Evolutionary conservation across 495 filamentous ascomycete genomes (phyloP).

Genomic region (Cenococcum geophilum): DNA sequence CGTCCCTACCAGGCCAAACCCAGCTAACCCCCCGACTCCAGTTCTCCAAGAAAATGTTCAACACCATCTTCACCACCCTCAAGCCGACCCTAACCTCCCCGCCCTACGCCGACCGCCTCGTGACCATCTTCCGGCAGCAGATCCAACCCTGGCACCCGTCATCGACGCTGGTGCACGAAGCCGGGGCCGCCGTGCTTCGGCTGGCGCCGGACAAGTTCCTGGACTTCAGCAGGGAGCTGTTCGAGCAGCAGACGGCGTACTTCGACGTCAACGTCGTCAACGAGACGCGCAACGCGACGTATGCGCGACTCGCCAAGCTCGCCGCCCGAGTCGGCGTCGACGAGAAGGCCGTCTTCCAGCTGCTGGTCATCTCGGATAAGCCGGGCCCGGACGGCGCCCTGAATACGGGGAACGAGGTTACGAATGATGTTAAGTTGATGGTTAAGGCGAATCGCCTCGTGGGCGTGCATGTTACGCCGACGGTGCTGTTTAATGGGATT

Average conservation of each 20-base stretch:
- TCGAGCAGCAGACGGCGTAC: constrained; percentile 61
- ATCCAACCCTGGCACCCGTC: constrained; percentile 96
- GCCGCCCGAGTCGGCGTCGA: constrained; percentile 61
- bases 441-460: constrained; percentile 68
- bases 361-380: constrained; percentile 60
- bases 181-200: constrained; percentile 67
- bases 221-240: constrained; percentile 66
- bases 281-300: constrained; percentile 80
- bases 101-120: constrained; percentile 51
- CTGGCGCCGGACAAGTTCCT: constrained; percentile 66
- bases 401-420: constrained; percentile 74
- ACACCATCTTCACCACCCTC: constrained; percentile 53
- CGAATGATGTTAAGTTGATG: constrained; percentile 76
- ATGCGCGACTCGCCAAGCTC: constrained; percentile 64
- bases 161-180: constrained; percentile 81
- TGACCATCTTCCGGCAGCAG: constrained; percentile 80
- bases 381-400: constrained; percentile 54
- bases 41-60: constrained; percentile 66
- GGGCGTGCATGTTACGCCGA: constrained; percentile 85
- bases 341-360: constrained; percentile 54
- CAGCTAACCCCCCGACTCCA: constrained; percentile 14
- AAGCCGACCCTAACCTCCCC: constrained; percentile 50
- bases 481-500: constrained; percentile 74
- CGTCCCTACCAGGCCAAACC: constrained; percentile 22
- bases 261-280: constrained; percentile 79